Percentiles rank a stretch among this genome's conserved stretches.
Evolutionary conservation across 2,329 filamentous ascomycete species (phyloP).

Genomic region (Colletotrichum incanum): DNA sequence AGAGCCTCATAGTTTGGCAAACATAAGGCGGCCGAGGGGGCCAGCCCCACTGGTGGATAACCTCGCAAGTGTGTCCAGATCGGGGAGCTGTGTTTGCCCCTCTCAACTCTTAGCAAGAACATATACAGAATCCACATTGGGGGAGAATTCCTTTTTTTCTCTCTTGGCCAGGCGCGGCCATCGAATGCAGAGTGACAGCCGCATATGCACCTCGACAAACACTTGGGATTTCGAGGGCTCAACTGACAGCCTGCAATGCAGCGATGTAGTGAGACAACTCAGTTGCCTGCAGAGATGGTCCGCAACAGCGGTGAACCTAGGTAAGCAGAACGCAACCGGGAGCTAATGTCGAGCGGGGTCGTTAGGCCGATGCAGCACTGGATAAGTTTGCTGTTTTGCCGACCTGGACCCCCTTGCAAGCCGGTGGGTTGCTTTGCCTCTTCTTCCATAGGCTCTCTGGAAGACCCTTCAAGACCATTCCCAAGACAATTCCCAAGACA

Average conservation of each 20-base stretch:
- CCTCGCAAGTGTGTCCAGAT: conserved; percentile 40
- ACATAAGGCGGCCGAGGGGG: background rate
- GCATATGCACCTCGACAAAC: conserved; percentile 20
- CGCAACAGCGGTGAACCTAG: conserved; percentile 25
- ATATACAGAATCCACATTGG: conserved; percentile 11
- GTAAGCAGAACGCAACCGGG: conserved; percentile 2
- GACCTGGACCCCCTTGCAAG: background rate
- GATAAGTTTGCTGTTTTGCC: background rate
- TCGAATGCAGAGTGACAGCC: conserved; percentile 23
- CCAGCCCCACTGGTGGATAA: conserved; percentile 24
- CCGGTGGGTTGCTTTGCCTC: background rate
- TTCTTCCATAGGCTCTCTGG: background rate
- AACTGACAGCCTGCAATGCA: background rate
- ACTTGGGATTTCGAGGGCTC: conserved; percentile 2
- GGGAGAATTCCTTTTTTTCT: conserved; percentile 2
- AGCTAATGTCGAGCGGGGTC: conserved; percentile 32
- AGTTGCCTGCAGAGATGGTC: conserved; percentile 15
- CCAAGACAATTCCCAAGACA: no score
- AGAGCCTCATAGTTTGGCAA: conserved; percentile 35
- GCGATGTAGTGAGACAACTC: background rate
- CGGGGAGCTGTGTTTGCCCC: conserved; percentile 24
- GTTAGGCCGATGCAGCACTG: conserved; percentile 3
- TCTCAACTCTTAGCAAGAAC: conserved; percentile 24
- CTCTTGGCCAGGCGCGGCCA: conserved; percentile 18
- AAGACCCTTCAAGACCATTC: conserved; percentile 10